These are phyloP conservation scores for Globisporangium alternatum DNA, from an alignment of 352 stramenopile genomes.

Conservation along the genomic window DNA sequence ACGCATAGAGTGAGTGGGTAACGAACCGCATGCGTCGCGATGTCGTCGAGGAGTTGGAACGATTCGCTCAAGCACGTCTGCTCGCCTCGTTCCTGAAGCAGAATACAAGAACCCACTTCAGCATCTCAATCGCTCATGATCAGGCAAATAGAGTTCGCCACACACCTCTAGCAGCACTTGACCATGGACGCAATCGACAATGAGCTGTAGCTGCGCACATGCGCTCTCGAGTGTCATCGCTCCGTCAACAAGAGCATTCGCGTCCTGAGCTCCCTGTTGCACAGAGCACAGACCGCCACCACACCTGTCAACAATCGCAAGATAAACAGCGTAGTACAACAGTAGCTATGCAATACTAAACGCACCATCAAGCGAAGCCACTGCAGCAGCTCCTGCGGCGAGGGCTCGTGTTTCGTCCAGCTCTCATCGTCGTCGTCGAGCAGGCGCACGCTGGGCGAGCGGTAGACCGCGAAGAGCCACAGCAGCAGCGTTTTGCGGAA, in stretches of 20 bases:
- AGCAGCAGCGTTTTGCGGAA: slow-evolving; percentile 35
- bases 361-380: slow-evolving; percentile 34
- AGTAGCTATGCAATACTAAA: neutral
- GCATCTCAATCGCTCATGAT: neutral
- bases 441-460: slow-evolving; percentile 24
- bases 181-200: slow-evolving; percentile 42
- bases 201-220: slow-evolving; percentile 21
- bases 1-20: neutral
- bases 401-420: slow-evolving; percentile 32
- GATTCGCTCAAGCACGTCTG: slow-evolving; percentile 18
- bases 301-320: neutral
- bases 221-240: slow-evolving; percentile 22
- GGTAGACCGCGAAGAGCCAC: slow-evolving; percentile 44
- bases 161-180: slow-evolving; percentile 43
- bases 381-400: slow-evolving; percentile 22
- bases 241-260: slow-evolving; percentile 23
- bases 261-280: slow-evolving; percentile 26
- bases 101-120: neutral
- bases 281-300: neutral
- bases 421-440: slow-evolving; percentile 25
- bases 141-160: neutral
- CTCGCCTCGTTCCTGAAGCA: slow-evolving; percentile 29
- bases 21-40: slow-evolving; percentile 21
- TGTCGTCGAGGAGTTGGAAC: slow-evolving; percentile 19
- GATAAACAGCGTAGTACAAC: neutral